A percentile compares a stretch with the other conserved stretches of the same genome.
Conservation (phyloP, 163 green algal species). For the Chlamydomonas reinhardtii region DNA sequence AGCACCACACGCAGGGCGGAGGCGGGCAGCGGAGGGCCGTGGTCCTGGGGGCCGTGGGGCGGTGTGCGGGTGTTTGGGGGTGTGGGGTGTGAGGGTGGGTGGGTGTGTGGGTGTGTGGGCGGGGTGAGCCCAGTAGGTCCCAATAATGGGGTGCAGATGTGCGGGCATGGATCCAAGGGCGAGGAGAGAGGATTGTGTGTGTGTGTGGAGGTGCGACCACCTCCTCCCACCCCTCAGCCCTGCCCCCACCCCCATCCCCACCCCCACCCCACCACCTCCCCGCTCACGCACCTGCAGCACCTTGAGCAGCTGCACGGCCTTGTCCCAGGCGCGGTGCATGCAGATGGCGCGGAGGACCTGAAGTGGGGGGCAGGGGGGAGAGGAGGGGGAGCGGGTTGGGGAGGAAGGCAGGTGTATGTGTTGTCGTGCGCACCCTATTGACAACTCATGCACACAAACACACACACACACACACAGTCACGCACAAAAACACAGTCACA, state of each 20-base stretch:
- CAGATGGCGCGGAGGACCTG: conserved; percentile 32
- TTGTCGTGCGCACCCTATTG: too few species aligned
- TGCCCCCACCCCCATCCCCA: neutral
- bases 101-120: neutral
- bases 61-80: neutral
- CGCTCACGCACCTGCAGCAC: conserved; percentile 25
- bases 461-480: too few species aligned
- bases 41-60: conserved; percentile 3
- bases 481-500: too few species aligned
- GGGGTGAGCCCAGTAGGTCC: too few species aligned
- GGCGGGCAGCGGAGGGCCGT: conserved; percentile 20
- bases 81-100: neutral
- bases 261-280: neutral
- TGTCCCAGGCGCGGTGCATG: conserved; percentile 45
- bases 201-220: too few species aligned
- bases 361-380: too few species aligned
- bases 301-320: conserved; percentile 52
- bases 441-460: too few species aligned
- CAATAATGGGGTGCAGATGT: too few species aligned
- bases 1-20: conserved; percentile 6
- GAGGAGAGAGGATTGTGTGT: neutral
- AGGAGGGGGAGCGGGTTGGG: too few species aligned
- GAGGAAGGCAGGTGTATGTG: too few species aligned
- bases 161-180: too few species aligned
- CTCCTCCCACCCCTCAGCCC: too few species aligned